Base-by-base conservation (phyloP, 2,329 filamentous ascomycete genomes). In the Zalaria sp. region DNA sequence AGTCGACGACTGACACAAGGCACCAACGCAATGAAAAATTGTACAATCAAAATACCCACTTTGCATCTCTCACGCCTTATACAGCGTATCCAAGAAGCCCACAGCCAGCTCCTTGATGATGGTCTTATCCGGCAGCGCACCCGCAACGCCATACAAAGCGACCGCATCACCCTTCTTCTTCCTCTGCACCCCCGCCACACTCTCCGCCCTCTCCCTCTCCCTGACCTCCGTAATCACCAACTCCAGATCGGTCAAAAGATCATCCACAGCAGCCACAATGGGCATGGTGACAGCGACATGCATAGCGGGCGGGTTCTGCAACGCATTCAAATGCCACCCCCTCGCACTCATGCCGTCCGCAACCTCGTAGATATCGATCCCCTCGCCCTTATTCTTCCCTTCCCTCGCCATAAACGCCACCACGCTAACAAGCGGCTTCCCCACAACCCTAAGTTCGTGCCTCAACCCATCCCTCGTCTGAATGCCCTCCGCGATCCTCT, bases 311-410 rank as follows among this genome's bases (percentile, higher is more conserved):
- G 91, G 91, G 53, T 77, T 81, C 65, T 98, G 91, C 48, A 98
- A 72, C 3, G 88, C 85, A 57, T 96, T 98, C 45, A 98, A 71
- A 64, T 98, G 91, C 91, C 91, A 98, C 3, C 91, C 89, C 56
- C 80, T 81, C 1, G 66, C 67, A 8, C 74, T 76, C 81, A 98
- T 89, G 50, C 69, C 83, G 61, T 98, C 91, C 5, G 89, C 86
- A 50, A 98, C 77, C 57, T 94, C 88, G 65, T 98, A 98, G 48
- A 93, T 82, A 63, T 95, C 79, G 35, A 98, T 73, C n/a, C 76
- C 81, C 51, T 76, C 73, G n/a, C 83, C 79, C 18, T 18, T 18
- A 18, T 18, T 18, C 18, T 18, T 18, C 18, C 18, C 18, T 18
- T 18, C 18, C 18, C 18, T 18, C 18, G 18, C 18, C 7, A 75